phyloP scores from a whole-genome alignment of 257 asterid genomes.

The Ophiorrhiza pumila region DNA sequence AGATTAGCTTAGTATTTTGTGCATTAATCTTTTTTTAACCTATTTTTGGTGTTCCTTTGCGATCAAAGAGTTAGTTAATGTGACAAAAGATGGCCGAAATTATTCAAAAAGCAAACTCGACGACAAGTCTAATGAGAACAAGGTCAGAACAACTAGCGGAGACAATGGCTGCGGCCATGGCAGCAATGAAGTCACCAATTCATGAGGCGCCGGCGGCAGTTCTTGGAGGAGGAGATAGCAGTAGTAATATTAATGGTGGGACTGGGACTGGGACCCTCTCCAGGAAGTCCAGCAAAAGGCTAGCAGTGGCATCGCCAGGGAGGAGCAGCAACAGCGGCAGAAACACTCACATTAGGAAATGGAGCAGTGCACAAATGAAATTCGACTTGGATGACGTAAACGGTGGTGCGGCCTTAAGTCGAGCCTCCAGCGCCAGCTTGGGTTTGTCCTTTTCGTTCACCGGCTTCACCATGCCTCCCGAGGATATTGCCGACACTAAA shows the following conservation, averaged over 20 bases:
- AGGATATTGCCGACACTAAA: slow-evolving; percentile 53
- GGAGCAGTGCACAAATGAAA: slow-evolving; percentile 90
- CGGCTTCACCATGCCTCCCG: slow-evolving; percentile 81
- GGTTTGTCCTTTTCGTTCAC: slow-evolving; percentile 88
- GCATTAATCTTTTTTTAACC: not conserved
- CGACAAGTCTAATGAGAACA: slow-evolving; percentile 58
- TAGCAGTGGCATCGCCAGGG: slow-evolving; percentile 57
- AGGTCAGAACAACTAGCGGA: slow-evolving; percentile 86
- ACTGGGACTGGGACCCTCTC: slow-evolving; percentile 35
- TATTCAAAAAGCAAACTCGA: slow-evolving; percentile 29
- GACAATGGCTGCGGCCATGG: slow-evolving; percentile 66
- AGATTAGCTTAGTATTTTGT: not conserved
- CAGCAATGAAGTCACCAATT: slow-evolving; percentile 53
- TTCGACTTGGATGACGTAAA: slow-evolving; percentile 74
- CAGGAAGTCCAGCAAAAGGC: slow-evolving; percentile 63
- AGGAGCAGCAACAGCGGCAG: slow-evolving; percentile 36
- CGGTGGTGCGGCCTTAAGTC: slow-evolving; percentile 91
- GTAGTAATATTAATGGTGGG: not conserved
- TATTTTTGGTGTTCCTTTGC: not conserved
- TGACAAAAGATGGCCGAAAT: slow-evolving; percentile 31
- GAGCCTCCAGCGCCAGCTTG: slow-evolving; percentile 96
- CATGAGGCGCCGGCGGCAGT: slow-evolving; percentile 16
- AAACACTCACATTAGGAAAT: slow-evolving; percentile 71
- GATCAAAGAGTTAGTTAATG: not conserved
- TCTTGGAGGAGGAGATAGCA: slow-evolving; percentile 10